Base-by-base conservation (phyloP, 306 rosid genomes). In the Sindora glabra region DNA sequence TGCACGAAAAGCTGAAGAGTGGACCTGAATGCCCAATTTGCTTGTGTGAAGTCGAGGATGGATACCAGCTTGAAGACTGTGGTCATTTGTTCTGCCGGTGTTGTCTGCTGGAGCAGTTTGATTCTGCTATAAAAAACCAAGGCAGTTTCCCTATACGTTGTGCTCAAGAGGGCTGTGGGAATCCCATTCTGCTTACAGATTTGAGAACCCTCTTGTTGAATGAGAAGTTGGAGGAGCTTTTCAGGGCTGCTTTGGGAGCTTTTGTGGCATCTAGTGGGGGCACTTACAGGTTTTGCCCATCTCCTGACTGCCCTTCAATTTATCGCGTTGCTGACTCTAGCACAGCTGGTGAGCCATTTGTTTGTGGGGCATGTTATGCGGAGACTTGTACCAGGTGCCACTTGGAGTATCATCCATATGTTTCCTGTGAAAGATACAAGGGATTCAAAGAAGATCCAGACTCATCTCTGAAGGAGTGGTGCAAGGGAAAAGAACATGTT, bases 301-400 rank as follows among this genome's bases (percentile, higher is more conserved):
- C 97, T 38, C 99, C 99, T 0, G 97, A 89, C 82, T 94, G 99
- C 55, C 89, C 97, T 54, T 80, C 95, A 0, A 45, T 94, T 61
- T 94, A 89, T 62, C 83, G 62, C 48, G 95, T 74, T 12, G 94
- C 90, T 1, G 74, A 65, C 46, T 70, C 90, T 0, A 66, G 51
- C 22, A 47, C 76, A 15, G 72, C 50, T 0, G 82, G 90, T 0
- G 90, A 78, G 41, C 89, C 83, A 56, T 94, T 89, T 48, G 49
- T 75, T 23, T 94, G 99, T 8, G 94, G 94, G 37, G 83, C 94
- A n/a, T 94, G 97, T 73, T 94, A 72, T 73, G 62, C 75, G 0
- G 97, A 94, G 75, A 89, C 94, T 2, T 94, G 99, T 71, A 84
- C 86, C 1, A 69, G 74, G 58, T 94, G 99, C 76, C 95, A 89